A percentile compares a stretch with the other conserved stretches of the same genome.
Evolutionary conservation across 805 yeast genomes (phyloP).

Genomic region (Yarrowia sp.): DNA sequence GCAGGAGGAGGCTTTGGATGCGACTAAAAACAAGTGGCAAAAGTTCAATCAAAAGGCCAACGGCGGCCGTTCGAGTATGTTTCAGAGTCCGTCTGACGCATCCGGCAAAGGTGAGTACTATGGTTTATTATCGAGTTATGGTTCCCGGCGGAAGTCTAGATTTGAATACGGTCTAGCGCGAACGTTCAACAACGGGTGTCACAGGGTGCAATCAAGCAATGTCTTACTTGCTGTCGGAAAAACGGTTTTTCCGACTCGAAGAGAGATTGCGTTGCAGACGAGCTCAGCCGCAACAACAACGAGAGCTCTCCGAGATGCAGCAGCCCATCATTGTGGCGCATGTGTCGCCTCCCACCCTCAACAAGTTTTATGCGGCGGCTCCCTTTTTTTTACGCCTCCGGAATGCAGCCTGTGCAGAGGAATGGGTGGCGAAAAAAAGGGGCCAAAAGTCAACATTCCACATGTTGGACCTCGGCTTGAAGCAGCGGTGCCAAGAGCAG

Average conservation of each 20-base stretch:
- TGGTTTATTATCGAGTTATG: too few species aligned
- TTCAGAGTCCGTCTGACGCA: conserved; percentile 4
- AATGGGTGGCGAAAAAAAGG: not conserved
- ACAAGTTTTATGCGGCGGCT: not conserved
- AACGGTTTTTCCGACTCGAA: not conserved
- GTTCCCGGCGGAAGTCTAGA: too few species aligned
- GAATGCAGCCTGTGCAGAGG: conserved; percentile 2
- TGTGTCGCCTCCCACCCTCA: conserved; percentile 1
- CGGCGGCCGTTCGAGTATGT: conserved; percentile 5
- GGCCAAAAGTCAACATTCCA: not conserved
- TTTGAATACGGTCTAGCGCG: too few species aligned
- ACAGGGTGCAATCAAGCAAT: too few species aligned
- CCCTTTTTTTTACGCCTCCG: not conserved
- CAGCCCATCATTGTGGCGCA: not conserved
- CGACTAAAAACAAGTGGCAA: conserved; percentile 16
- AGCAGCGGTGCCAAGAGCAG: not conserved
- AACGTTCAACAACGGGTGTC: too few species aligned
- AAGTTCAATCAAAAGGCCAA: conserved; percentile 21
- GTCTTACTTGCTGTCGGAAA: too few species aligned
- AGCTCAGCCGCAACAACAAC: conserved; percentile 2
- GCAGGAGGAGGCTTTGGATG: conserved; percentile 22
- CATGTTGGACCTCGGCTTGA: not conserved
- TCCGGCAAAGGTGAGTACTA: conserved; percentile 13
- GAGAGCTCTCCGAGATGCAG: too few species aligned
- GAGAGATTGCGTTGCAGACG: conserved; percentile 4